These are phyloP conservation scores for Paecilomyces fulvus DNA, from an alignment of 2,329 filamentous ascomycete species.

Conservation along the genomic window DNA sequence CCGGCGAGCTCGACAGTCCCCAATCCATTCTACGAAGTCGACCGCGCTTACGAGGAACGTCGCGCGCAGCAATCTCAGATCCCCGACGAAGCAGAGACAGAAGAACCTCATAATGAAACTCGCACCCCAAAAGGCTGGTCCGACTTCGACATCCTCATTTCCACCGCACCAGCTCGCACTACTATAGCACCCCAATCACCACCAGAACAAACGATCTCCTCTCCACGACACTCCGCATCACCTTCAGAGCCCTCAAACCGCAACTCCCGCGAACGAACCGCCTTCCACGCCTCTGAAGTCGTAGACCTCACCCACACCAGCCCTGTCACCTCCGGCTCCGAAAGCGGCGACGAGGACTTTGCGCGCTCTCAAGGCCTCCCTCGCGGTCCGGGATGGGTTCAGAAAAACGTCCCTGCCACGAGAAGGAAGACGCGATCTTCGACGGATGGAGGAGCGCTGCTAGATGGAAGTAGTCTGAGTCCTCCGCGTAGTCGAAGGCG, in stretches of 20 bases:
- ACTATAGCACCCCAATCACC: background rate
- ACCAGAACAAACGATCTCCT: constrained; percentile 1
- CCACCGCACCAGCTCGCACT: constrained; percentile 8
- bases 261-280: background rate
- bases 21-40: constrained; percentile 25
- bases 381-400: constrained; percentile 20
- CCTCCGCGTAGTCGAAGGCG: background rate
- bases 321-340: constrained; percentile 15
- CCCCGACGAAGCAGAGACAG: constrained; percentile 1
- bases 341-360: constrained; percentile 21
- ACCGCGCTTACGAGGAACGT: constrained; percentile 12
- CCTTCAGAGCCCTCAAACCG: background rate
- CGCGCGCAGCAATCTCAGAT: background rate
- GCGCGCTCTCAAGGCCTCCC: constrained; percentile 20
- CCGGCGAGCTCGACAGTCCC: constrained; percentile 13
- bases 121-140: background rate
- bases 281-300: constrained; percentile 13
- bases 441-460: background rate
- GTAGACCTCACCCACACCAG: constrained; percentile 33
- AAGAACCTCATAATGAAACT: background rate
- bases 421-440: constrained; percentile 15
- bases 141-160: constrained; percentile 2
- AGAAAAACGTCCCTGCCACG: constrained; percentile 11
- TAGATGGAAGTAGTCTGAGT: background rate
- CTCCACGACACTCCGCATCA: background rate